Evolutionary conservation across 2,329 filamentous ascomycete genomes (phyloP), one percentile per base, ranked within the genome.

Genomic region (Xylariaceae sp.): DNA sequence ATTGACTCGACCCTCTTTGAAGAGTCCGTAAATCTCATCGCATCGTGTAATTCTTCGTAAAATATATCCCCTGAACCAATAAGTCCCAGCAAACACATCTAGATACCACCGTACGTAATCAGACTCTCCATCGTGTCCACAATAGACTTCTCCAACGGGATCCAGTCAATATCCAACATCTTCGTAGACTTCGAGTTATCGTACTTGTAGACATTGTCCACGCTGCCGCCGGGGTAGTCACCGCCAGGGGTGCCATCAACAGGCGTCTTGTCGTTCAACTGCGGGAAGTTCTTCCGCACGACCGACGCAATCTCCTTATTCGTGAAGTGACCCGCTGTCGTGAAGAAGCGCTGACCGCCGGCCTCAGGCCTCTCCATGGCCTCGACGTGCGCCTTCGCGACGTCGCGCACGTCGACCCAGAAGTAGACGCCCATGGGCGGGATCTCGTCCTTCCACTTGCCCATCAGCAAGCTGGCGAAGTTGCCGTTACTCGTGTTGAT

Each of bases 91-190:
- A 42, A 42, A 10, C 37, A 42, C 3, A 35, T 37, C 37, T 60
- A 62, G 56, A 58, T 54, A 5, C 47, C 70, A 4, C 70, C 68
- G n/a, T 77, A 69, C n/a, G 68, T 70, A 72, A 88, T 80, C 67
- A 91, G 72, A 37, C 82, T 86, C 73, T 83, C 83, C 15, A 89
- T 79, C 5, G 85, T 80, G 68, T 90, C 88, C 4, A 80, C 76
- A 34, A 88, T 77, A 34, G 77, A 81, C 73, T 86, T 78, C 72
- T 90, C 86, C 39, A 90, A 67, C 3, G 75, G 71, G 63, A 76
- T 83, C 78, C 83, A 90, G 60, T 87, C 74, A 53, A 89, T 78
- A 0, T 84, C 85, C 60, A 90, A 71, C 51, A 87, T 66, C 67
- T 84, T 78, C 30, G 79, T 81, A 1, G 83, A 84, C 68, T 78